A percentile compares a stretch with the other conserved stretches of the same genome.
These are phyloP conservation scores for Terfezia boudieri DNA, from an alignment of 495 filamentous ascomycete genomes.

Conservation along the genomic window DNA sequence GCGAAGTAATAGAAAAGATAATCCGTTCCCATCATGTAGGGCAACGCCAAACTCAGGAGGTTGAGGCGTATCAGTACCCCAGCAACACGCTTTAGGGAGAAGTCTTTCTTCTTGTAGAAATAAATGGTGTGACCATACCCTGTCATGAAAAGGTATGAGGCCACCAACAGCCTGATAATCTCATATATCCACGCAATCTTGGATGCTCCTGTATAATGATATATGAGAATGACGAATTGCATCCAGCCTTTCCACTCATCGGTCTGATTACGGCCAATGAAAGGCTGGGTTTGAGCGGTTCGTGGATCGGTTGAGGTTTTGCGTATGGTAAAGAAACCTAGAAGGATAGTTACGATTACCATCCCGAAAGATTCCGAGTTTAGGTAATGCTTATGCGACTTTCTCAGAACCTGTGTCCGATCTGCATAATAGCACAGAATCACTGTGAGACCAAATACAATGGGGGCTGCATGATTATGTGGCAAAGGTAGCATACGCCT, in stretches of 20 bases:
- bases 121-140: conserved; percentile 37
- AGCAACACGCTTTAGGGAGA: conserved; percentile 28
- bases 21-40: conserved; percentile 34
- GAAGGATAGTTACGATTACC: conserved; percentile 17
- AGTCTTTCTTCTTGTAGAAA: conserved; percentile 31
- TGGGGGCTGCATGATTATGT: conserved; percentile 12
- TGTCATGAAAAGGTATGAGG: conserved; percentile 38
- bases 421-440: conserved; percentile 34
- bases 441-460: conserved; percentile 22
- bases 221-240: conserved; percentile 35
- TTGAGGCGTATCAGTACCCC: conserved; percentile 33
- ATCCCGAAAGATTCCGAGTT: conserved; percentile 22
- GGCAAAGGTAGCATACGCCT: conserved; percentile 9
- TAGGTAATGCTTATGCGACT: conserved; percentile 30
- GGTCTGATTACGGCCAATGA: conserved; percentile 32
- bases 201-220: conserved; percentile 34
- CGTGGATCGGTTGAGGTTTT: conserved; percentile 6
- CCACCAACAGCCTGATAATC: conserved; percentile 31
- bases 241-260: conserved; percentile 47
- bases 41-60: conserved; percentile 28
- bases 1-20: conserved; percentile 40
- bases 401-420: conserved; percentile 32
- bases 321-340: conserved; percentile 20
- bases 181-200: conserved; percentile 30
- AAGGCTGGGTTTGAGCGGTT: conserved; percentile 11